Evolutionary conservation across 176 grass and related monocot species (phyloP), one percentile per base, ranked within the genome.

Genomic region (Themeda triandra): DNA sequence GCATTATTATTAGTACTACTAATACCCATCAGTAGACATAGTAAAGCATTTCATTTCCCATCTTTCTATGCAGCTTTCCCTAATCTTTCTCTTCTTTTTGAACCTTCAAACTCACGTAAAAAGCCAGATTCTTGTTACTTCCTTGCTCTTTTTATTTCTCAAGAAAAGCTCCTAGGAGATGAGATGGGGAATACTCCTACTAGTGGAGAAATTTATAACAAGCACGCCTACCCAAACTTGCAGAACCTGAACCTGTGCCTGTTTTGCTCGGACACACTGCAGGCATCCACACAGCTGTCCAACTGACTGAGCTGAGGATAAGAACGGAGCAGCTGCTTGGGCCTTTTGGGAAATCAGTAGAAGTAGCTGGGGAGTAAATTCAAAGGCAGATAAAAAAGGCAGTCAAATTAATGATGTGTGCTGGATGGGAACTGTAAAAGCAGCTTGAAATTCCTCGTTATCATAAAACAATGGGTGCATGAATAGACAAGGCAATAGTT

Each of bases 401-500:
- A 54, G 90, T 92, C 87, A 92, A 92, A 86, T 49, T 23, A 17
- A 35, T 35, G 78, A 62, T 86, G 51, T 35, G 62, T 63, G 58
- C 74, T 83, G 83, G 53, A 86, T 83, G 86, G 53, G 79, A 74
- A 63, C 71, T 79, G 83, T n/a, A n/a, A n/a, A 80, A 92, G 4
- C 89, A 92, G 79, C 48, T 35, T 11, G 62, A 81, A 65, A 44
- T 14, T 14, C n/a, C 83, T 90, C 88, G 79, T 83, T 60, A 64
- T 78, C 53, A 78, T 82, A 85, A 89, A 89, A 89, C 78, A 80
- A 74, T 46, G 12, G 58, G 25, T 2, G 6, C 40, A 13, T 86
- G 84, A 83, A 68, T 79, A 86, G 78, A 82, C 35, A 90, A 90
- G 27, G 46, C 33, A 73, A 82, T 76, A 60, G 45, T 59, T 51